Base-by-base conservation (phyloP, 768 basidiomycete species). In the Suillus variegatus region DNA sequence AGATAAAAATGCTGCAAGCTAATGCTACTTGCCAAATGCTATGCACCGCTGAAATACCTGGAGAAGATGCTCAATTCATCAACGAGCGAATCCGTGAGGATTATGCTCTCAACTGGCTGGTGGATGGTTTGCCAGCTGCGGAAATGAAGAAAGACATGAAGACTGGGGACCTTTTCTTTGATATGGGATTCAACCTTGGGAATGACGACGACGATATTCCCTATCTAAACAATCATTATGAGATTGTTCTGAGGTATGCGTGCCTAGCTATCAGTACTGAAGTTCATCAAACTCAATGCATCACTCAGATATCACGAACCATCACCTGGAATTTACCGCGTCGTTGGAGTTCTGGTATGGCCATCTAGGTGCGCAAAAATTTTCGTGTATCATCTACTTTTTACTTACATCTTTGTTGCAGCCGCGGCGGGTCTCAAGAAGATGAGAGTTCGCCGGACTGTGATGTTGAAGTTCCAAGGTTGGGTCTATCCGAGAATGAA, bases 321-420 rank as follows among this genome's bases (percentile, higher is more conserved):
- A 16, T 85, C 85, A 46, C 81, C 86, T 10, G 85, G 82, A 25
- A 82, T 89, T n/a, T 90, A 88, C 74, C 88, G 97, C 44, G 88
- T 99, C 3, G 97, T 99, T 32, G 97, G 94, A 3, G 94, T 97
- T 14, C 82, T 97, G 36, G 94, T 98, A n/a, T 97, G 86, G 86
- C 88, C 87, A 41, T 74, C 74, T 16, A 84, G 82, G 84, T 83
- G 62, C 44, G 66, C 28, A 6, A 43, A 20, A 12, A 6, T 1
- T 20, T 40, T 57, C 6, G 20, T 28, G 41, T 20, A 28, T 28
- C 3, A 43, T 60, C 32, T 32, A 13, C 32, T 41, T 35, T 28
- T 28, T 44, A n/a, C 22, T 38, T 32, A 38, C 9, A 55, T n/a
- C 18, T 60, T 49, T 32, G 40, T 64, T 46, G 28, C 69, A 94